Evolutionary conservation across 331 rosid species (phyloP).

Genomic region (Acacia pycnantha): DNA sequence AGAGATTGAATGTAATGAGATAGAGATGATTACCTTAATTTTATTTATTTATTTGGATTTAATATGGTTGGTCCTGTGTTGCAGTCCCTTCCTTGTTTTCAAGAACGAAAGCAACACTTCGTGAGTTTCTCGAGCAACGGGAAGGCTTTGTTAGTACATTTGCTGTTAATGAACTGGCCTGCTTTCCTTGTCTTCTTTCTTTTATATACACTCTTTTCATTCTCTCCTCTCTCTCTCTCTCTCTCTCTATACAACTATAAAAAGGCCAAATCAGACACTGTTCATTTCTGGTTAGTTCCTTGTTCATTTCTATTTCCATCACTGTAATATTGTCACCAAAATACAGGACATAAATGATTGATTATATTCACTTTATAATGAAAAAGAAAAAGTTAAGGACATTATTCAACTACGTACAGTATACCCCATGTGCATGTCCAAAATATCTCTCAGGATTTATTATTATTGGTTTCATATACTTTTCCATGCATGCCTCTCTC

Average conservation of each 20-base stretch:
- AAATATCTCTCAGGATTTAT: neutral
- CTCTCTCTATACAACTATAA: neutral
- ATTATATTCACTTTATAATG: neutral
- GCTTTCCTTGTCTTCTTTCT: constrained; percentile 26
- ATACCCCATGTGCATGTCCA: neutral
- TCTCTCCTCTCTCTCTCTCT: neutral
- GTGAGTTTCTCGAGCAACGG: constrained; percentile 66
- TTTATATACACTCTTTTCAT: neutral
- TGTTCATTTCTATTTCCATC: constrained; percentile 32
- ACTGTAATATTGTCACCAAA: constrained; percentile 18
- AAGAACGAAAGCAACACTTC: constrained; percentile 73
- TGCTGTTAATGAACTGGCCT: neutral
- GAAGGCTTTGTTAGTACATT: constrained; percentile 49
- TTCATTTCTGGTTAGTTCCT: constrained; percentile 45
- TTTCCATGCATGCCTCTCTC: neutral
- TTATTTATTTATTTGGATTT: neutral
- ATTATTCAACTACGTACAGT: neutral
- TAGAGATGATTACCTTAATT: neutral
- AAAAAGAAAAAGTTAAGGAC: neutral
- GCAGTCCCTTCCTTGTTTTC: neutral
- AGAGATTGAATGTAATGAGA: neutral
- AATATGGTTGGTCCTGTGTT: neutral
- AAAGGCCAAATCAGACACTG: constrained; percentile 58
- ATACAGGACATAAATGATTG: constrained; percentile 25
- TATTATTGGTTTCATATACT: neutral